A percentile compares a stretch with the other conserved stretches of the same genome.
Evolutionary conservation across 345 rosid species (phyloP).

Genomic region (Lepidium sativum): DNA sequence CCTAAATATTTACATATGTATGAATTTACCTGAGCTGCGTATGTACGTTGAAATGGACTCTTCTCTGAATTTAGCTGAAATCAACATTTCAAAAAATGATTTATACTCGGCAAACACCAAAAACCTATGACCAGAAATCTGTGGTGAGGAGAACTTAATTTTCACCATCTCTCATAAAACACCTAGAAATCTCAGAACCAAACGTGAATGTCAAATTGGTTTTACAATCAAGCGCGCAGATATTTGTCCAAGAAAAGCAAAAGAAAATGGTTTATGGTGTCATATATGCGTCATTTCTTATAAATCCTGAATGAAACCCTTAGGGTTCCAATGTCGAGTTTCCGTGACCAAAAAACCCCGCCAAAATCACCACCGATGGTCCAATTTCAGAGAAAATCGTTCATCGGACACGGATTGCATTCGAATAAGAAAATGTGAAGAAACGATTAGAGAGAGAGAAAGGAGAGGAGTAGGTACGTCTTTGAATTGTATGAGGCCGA

Average conservation of each 20-base stretch:
- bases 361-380: background rate
- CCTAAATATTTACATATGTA: background rate
- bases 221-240: background rate
- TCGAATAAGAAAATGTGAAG: background rate
- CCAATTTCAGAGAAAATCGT: background rate
- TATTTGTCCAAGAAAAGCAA: background rate
- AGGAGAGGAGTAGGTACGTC: constrained; percentile 49
- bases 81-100: constrained; percentile 1
- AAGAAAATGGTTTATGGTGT: background rate
- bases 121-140: background rate
- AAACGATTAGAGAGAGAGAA: background rate
- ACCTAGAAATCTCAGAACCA: background rate
- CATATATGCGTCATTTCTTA: background rate
- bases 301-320: background rate
- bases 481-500: constrained; percentile 92
- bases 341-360: background rate
- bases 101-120: background rate
- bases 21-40: constrained; percentile 73
- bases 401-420: background rate
- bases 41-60: constrained; percentile 95
- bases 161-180: background rate
- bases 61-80: constrained; percentile 84
- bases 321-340: background rate
- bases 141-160: background rate
- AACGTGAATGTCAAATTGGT: background rate